These are phyloP conservation scores for Geosmithia putterillii DNA, from an alignment of 2,329 filamentous ascomycete genomes.

Conservation along the genomic window DNA sequence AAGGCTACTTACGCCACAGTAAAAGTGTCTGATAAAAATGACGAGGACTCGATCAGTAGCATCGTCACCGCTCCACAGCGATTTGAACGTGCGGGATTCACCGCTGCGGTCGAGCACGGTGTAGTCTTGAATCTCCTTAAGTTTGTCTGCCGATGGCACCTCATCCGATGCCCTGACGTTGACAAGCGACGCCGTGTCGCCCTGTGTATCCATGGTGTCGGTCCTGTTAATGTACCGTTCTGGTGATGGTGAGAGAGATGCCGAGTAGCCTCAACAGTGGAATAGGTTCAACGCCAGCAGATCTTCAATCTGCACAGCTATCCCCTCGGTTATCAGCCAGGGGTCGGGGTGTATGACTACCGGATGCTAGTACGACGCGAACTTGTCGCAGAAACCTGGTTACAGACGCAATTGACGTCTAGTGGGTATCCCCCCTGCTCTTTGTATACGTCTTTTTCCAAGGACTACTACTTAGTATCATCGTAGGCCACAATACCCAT, in stretches of 20 bases:
- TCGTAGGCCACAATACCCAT: too few species aligned
- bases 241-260: too few species aligned
- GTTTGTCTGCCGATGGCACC: conserved; percentile 33
- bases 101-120: conserved; percentile 50
- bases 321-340: not conserved
- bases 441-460: too few species aligned
- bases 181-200: not conserved
- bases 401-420: too few species aligned
- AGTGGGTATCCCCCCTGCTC: too few species aligned
- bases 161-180: conserved; percentile 18
- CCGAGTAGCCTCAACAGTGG: too few species aligned
- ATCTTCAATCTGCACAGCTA: too few species aligned
- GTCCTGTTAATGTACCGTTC: not conserved
- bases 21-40: conserved; percentile 70
- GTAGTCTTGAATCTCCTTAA: conserved; percentile 40
- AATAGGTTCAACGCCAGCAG: too few species aligned
- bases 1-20: conserved; percentile 49
- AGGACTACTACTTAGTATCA: too few species aligned
- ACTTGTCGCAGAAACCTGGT: not conserved
- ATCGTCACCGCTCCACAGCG: conserved; percentile 44
- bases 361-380: not conserved
- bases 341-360: not conserved
- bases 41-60: conserved; percentile 47
- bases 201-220: too few species aligned
- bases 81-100: conserved; percentile 47